Evolutionary conservation across 2,329 filamentous ascomycete genomes (phyloP), one percentile per base, ranked within the genome.

Genomic region (Clarireedia sp.): DNA sequence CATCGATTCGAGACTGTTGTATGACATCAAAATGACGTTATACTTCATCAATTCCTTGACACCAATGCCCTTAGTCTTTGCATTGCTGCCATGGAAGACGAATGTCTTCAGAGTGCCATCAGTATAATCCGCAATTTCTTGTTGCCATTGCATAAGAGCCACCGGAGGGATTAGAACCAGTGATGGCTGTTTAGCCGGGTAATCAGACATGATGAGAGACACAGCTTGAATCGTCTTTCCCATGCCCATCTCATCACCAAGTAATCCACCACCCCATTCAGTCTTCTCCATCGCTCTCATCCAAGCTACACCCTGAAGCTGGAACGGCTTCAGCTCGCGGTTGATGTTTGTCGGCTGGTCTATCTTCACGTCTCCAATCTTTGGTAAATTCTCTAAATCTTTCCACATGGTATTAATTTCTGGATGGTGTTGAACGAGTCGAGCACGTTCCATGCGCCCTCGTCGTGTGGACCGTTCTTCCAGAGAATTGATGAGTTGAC

Each of bases 161-260:
- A 96, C 92, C 0, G 92, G 92, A 0, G 92, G 92, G 0, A 96
- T 90, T 36, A 96, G 79, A 1, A 97, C 91, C 3, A 97, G 77
- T 0, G 90, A 88, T 1, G 94, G 92, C 54, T 86, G 74, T 63
- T 86, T 87, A 21, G 85, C 87, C 3, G 91, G 92, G 65, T 89
- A 96, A 69, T 97, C 91, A 0, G 92, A 96, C 94, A 97, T 97
- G 71, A 99, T 90, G 45, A 99, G 79, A 3, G 92, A 96, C 17
- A 99, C 94, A 2, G 94, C 92, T 71, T 99, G 94, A 50, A 99
- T 97, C 0, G 94, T 99, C 75, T 99, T 99, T 49, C 94, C 94
- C 73, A 99, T 88, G 6, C 94, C 94, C 94, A 99, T 99, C 72
- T 99, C 94, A 64, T 99, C 94, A 57, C 94, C 94, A 2, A 99